These are phyloP conservation scores for Starmerella tilneyi DNA, from an alignment of 805 yeast genomes.

Conservation along the genomic window DNA sequence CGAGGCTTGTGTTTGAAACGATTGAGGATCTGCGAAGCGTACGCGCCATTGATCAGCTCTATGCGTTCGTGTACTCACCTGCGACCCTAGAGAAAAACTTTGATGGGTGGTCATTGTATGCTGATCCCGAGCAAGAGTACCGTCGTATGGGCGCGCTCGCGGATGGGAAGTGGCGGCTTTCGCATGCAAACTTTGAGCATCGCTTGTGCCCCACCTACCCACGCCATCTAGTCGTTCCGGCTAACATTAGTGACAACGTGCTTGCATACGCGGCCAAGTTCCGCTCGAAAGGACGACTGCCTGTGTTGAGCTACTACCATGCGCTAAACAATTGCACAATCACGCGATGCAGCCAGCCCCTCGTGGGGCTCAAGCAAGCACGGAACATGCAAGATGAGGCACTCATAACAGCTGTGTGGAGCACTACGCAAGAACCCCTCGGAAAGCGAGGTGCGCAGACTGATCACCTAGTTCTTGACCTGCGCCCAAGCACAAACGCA, in stretches of 20 bases:
- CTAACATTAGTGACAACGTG: slow-evolving; percentile 68
- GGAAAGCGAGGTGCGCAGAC: slow-evolving; percentile 31
- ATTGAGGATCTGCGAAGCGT: slow-evolving; percentile 56
- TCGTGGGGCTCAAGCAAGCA: slow-evolving; percentile 79
- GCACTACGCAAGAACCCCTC: slow-evolving; percentile 38
- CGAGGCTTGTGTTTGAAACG: slow-evolving; percentile 63
- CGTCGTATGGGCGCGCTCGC: slow-evolving; percentile 50
- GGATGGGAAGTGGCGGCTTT: slow-evolving; percentile 55
- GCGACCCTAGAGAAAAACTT: slow-evolving; percentile 53
- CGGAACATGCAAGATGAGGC: slow-evolving; percentile 88
- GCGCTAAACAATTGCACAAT: slow-evolving; percentile 55
- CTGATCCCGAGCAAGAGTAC: slow-evolving; percentile 51
- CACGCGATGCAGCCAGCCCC: slow-evolving; percentile 83
- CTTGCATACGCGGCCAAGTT: slow-evolving; percentile 73
- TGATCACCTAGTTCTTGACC: slow-evolving; percentile 71
- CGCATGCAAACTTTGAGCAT: slow-evolving; percentile 49
- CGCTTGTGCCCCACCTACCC: slow-evolving; percentile 70
- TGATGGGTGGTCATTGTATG: slow-evolving; percentile 64
- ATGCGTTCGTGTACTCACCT: slow-evolving; percentile 75
- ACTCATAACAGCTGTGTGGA: slow-evolving; percentile 61
- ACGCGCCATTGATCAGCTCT: slow-evolving; percentile 45
- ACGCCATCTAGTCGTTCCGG: slow-evolving; percentile 53
- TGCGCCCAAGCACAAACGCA: slow-evolving; percentile 88
- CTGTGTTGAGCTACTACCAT: slow-evolving; percentile 70
- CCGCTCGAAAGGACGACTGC: slow-evolving; percentile 77